phyloP scores from a whole-genome alignment of 192 early-diverging fungal species.

The Coemansia sp. region DNA sequence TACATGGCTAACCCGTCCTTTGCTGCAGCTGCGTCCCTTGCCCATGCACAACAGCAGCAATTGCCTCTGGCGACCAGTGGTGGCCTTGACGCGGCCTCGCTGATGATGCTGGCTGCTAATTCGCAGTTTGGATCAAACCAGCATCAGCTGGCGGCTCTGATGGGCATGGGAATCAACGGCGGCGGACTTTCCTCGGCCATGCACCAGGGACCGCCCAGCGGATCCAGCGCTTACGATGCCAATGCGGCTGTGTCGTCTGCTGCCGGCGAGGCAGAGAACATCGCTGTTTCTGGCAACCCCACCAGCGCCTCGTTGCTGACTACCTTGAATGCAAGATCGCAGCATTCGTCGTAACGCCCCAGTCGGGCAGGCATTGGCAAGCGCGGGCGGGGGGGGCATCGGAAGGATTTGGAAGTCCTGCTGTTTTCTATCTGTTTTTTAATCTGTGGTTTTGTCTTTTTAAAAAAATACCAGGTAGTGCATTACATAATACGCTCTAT shows the following conservation, averaged over 20 bases:
- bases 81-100: slow-evolving; percentile 13
- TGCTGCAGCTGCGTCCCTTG: not conserved
- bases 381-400: too few relatives aligned
- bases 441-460: too few relatives aligned
- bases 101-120: slow-evolving; percentile 19
- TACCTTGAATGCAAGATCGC: slow-evolving; percentile 28
- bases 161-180: slow-evolving; percentile 10
- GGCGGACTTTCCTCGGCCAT: not conserved
- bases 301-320: slow-evolving; percentile 25
- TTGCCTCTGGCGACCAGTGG: not conserved
- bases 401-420: too few relatives aligned
- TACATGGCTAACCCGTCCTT: too few relatives aligned
- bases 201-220: too few relatives aligned
- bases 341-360: slow-evolving; percentile 25
- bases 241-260: slow-evolving; percentile 7
- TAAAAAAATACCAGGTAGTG: too few relatives aligned
- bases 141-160: slow-evolving; percentile 5
- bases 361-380: too few relatives aligned
- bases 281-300: not conserved
- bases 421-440: too few relatives aligned
- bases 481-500: not conserved
- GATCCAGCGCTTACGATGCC: not conserved
- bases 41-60: slow-evolving; percentile 5
- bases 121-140: not conserved
- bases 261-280: not conserved